Conservation (phyloP, 495 filamentous ascomycete genomes). For the Annulohypoxylon bovei region DNA sequence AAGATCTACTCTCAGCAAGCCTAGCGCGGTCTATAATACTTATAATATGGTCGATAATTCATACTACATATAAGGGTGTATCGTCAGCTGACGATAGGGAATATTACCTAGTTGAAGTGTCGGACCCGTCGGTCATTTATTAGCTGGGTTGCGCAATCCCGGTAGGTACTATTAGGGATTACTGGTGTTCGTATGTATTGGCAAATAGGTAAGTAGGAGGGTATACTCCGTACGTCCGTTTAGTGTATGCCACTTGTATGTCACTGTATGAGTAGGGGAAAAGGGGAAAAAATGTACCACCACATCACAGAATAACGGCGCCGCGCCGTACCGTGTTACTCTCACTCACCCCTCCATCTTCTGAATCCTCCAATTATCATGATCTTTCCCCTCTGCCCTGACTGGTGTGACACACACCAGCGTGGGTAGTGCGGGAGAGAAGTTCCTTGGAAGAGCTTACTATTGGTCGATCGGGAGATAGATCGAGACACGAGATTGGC, state of each 20-base stretch:
- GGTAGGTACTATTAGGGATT: not conserved
- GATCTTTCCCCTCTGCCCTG: conserved; percentile 38
- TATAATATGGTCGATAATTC: conserved; percentile 27
- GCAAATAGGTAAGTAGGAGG: conserved; percentile 1
- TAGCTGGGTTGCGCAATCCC: conserved; percentile 26
- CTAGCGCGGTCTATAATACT: not conserved
- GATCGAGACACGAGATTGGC: conserved; percentile 35
- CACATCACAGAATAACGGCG: conserved; percentile 33
- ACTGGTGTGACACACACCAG: conserved; percentile 37
- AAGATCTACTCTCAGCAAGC: conserved; percentile 27
- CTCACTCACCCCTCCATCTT: conserved; percentile 16
- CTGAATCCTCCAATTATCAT: conserved; percentile 31
- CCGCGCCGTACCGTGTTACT: conserved; percentile 34
- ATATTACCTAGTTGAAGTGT: conserved; percentile 21
- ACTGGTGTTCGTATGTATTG: not conserved
- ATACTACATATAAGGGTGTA: conserved; percentile 24
- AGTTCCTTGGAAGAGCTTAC: conserved; percentile 34
- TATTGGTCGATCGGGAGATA: conserved; percentile 38
- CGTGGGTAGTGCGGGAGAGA: conserved; percentile 21
- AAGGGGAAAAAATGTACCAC: conserved; percentile 27
- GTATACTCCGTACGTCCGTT: conserved; percentile 34
- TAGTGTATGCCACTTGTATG: not conserved
- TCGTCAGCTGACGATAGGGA: conserved; percentile 38
- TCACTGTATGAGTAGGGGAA: not conserved
- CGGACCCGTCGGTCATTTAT: conserved; percentile 31